A percentile compares a stretch with the other conserved stretches of the same genome.
Evolutionary conservation across 179 eudicot genomes (phyloP).

Genomic region (Spinacia oleracea): DNA sequence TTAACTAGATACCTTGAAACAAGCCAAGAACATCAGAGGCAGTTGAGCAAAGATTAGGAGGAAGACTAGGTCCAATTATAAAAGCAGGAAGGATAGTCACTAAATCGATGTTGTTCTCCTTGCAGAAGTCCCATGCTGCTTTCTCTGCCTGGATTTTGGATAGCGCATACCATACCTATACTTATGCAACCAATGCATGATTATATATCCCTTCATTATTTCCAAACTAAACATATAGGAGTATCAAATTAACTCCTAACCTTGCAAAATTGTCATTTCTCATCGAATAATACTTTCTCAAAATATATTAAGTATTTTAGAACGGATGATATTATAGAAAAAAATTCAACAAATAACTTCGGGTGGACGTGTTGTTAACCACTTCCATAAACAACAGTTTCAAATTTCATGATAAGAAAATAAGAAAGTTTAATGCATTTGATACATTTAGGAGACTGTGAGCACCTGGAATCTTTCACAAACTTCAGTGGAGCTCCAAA

Average conservation of each 20-base stretch:
- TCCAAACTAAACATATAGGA: neutral
- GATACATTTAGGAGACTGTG: neutral
- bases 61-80: slow-evolving; percentile 78
- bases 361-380: no score
- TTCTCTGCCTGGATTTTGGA: slow-evolving; percentile 84
- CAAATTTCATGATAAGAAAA: neutral
- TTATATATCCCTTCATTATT: no score
- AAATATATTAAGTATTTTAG: neutral
- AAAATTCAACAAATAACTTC: neutral
- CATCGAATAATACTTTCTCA: neutral
- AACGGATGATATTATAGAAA: neutral
- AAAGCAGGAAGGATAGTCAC: slow-evolving; percentile 82
- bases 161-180: slow-evolving; percentile 74
- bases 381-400: neutral
- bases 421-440: neutral
- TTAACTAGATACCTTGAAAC: slow-evolving; percentile 51
- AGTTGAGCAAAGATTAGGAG: slow-evolving; percentile 63
- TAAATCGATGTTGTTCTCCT: slow-evolving; percentile 65
- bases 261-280: neutral
- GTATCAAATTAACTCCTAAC: neutral
- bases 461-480: slow-evolving; percentile 65
- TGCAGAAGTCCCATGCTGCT: slow-evolving; percentile 91
- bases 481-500: slow-evolving; percentile 80
- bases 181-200: neutral
- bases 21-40: slow-evolving; percentile 85